Evolutionary conservation across 2,329 filamentous ascomycete genomes (phyloP), one percentile per base, ranked within the genome.

Genomic region (Hypoxylon sp.): DNA sequence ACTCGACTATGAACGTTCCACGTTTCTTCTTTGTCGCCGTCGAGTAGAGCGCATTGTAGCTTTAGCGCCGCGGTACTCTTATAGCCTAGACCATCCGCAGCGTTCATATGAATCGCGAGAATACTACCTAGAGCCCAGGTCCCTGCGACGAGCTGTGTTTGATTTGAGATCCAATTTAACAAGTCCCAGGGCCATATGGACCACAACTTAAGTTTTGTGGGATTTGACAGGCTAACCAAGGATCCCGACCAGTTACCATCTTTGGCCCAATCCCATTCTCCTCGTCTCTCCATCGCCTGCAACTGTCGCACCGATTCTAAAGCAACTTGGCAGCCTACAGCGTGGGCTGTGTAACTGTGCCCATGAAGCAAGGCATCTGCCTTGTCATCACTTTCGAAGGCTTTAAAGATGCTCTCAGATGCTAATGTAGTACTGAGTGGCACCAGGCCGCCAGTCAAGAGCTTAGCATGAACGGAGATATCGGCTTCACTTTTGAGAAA

Each of bases 301-400:
- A 95, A 87, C 42, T 84, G 83, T 8, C 80, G 77, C 8, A 97
- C 77, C 0, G 89, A 90, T 55, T 88, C 87, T n/a, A 91, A 83
- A 0, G 91, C 94, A 0, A 97, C 92, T 48, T 91, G 88, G 73
- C 93, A 97, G 0, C 93, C 94, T 1, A 96, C 87, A 0, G 94
- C 86, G 78, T 97, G 93, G 0, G 93, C 93, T 0, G 93, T 97
- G 80, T 97, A 97, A 78, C 92, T 95, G 77, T 97, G 93, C 0
- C 93, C 93, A 73, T 97, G 94, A 3, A 97, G 82, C 4, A 97
- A 80, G 0, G 93, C 93, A 72, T 95, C 92, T 0, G 87, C 89
- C 80, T 96, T 97, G 53, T 93, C 89, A 0, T 87, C 83, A 57
- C 90, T 90, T 11, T 87, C 81, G 75, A 97, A 97, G 0, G 88